These are phyloP conservation scores for Fomes fomentarius DNA, from an alignment of 1,284 basidiomycete genomes.

Conservation along the genomic window DNA sequence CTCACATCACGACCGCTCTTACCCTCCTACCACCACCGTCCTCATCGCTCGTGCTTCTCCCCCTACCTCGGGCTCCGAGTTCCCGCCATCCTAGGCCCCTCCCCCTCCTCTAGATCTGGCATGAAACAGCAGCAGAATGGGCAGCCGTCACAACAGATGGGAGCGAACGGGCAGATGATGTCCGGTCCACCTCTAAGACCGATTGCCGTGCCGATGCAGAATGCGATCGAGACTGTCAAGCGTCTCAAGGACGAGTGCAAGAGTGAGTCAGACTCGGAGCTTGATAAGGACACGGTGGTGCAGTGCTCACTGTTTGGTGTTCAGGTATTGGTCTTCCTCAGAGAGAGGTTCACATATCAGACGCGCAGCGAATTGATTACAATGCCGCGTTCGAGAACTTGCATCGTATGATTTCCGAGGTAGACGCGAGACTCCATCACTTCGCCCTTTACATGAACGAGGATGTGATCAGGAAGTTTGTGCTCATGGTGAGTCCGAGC, in stretches of 20 bases:
- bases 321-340: background rate
- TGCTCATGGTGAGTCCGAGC: constrained; percentile 57
- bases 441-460: constrained; percentile 49
- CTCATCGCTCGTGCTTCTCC: too few relatives aligned
- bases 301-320: too few relatives aligned
- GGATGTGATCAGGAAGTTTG: constrained; percentile 47
- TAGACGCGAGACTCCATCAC: constrained; percentile 53
- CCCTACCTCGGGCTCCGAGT: too few relatives aligned
- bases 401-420: constrained; percentile 43
- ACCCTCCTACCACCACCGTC: too few relatives aligned
- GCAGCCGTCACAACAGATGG: constrained; percentile 1
- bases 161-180: too few relatives aligned
- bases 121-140: constrained; percentile 3
- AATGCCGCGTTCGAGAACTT: constrained; percentile 52
- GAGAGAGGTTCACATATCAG: constrained; percentile 37
- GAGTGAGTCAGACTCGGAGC: constrained; percentile 11
- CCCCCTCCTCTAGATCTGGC: too few relatives aligned
- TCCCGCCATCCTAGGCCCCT: too few relatives aligned
- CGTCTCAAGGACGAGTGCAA: constrained; percentile 33
- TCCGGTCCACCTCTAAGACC: too few relatives aligned
- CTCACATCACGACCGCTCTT: too few relatives aligned
- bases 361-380: constrained; percentile 56
- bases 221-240: constrained; percentile 34
- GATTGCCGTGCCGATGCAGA: constrained; percentile 36
- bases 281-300: too few relatives aligned